These are phyloP conservation scores for Metschnikowia bowlesiae DNA, from an alignment of 805 yeast species.

Conservation along the genomic window DNA sequence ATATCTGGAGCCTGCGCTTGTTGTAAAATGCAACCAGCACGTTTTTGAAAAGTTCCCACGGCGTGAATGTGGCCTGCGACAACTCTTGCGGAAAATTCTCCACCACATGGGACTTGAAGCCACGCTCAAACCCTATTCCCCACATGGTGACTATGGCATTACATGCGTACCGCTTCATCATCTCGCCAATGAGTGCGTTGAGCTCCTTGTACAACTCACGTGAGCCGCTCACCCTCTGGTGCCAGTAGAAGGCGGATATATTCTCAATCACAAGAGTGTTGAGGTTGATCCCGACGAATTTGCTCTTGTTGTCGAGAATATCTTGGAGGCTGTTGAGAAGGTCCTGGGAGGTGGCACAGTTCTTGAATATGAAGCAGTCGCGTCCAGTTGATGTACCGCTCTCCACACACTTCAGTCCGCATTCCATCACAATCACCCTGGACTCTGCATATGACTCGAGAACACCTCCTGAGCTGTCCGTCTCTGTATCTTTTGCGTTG, in stretches of 20 bases:
- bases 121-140: slow-evolving; percentile 29
- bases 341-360: slow-evolving; percentile 3
- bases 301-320: slow-evolving; percentile 1
- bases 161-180: slow-evolving; percentile 21
- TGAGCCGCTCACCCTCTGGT: slow-evolving; percentile 13
- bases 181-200: slow-evolving; percentile 6
- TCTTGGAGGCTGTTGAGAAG: slow-evolving; percentile 3
- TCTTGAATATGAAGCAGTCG: neutral
- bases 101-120: slow-evolving; percentile 17
- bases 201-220: slow-evolving; percentile 14
- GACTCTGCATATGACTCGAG: neutral
- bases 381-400: neutral
- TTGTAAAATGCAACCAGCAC: neutral
- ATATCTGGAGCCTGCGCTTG: neutral
- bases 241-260: slow-evolving; percentile 36
- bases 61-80: slow-evolving; percentile 8
- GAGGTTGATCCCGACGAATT: slow-evolving; percentile 6
- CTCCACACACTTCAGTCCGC: slow-evolving; percentile 5
- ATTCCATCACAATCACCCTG: slow-evolving; percentile 5
- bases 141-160: slow-evolving; percentile 27
- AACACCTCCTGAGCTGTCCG: neutral
- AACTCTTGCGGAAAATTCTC: neutral
- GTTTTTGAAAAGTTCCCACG: slow-evolving; percentile 7
- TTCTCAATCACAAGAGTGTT: slow-evolving; percentile 27
- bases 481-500: neutral